Percentiles rank a stretch among this genome's conserved stretches.
Conservation (phyloP, 2,329 filamentous ascomycete genomes). For the Sphaerulina musiva region DNA sequence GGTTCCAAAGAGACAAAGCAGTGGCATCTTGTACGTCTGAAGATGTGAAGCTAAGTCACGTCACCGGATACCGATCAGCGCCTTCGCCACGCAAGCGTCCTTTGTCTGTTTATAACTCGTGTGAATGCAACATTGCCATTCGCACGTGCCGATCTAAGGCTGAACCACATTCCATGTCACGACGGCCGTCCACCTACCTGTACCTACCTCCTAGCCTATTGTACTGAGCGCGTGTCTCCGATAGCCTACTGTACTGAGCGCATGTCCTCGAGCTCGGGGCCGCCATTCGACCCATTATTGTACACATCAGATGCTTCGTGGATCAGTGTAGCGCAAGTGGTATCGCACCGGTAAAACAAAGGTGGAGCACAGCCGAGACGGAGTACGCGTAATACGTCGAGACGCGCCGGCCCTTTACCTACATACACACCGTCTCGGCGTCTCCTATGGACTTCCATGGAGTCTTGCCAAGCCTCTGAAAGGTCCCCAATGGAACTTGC, state of each 20-base stretch:
- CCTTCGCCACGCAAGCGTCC: neutral
- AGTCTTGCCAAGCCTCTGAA: too few species aligned
- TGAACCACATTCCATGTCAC: neutral
- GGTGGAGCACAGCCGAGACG: neutral
- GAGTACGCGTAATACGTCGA: neutral
- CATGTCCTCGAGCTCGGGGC: neutral
- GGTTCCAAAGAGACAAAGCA: neutral
- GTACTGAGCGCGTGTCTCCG: too few species aligned
- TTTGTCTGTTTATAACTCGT: conserved; percentile 1
- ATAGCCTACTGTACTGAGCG: too few species aligned
- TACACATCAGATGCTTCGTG: neutral
- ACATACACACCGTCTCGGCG: neutral
- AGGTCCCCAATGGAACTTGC: too few species aligned
- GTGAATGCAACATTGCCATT: conserved; percentile 2
- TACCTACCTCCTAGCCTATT: too few species aligned
- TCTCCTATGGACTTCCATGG: too few species aligned
- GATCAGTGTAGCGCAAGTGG: neutral
- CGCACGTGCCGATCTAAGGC: neutral
- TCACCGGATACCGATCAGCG: conserved; percentile 4
- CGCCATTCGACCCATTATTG: neutral
- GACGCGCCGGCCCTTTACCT: neutral
- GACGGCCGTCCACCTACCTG: neutral
- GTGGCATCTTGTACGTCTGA: neutral
- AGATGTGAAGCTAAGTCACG: conserved; percentile 3
- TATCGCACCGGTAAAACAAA: neutral